A percentile compares a stretch with the other conserved stretches of the same genome.
Conservation (phyloP, 345 rosid genomes). For the Zanthoxylum bungeanum region DNA sequence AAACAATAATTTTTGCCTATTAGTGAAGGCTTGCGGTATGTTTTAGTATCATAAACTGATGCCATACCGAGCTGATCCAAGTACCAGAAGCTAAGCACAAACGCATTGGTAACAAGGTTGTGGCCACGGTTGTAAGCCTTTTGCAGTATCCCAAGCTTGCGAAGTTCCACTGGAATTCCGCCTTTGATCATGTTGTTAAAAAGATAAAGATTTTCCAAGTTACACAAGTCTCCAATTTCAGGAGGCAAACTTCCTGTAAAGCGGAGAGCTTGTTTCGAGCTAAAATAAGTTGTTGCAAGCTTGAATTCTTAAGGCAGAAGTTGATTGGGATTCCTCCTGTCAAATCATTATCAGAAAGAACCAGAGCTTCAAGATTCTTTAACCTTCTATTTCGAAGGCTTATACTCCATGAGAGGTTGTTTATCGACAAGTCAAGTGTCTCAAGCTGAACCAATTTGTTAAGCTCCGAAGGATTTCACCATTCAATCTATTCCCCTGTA, state of each 20-base stretch:
- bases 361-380: slow-evolving; percentile 44
- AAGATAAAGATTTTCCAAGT: slow-evolving; percentile 49
- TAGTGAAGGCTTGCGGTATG: no score
- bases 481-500: slow-evolving; percentile 50
- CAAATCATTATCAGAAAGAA: slow-evolving; percentile 49
- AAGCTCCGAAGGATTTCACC: slow-evolving; percentile 61
- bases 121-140: no score
- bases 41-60: no score
- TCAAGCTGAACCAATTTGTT: slow-evolving; percentile 47
- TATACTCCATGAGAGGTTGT: slow-evolving; percentile 62
- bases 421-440: slow-evolving; percentile 59
- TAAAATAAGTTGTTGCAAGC: slow-evolving; percentile 46
- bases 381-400: slow-evolving; percentile 33
- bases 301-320: slow-evolving; percentile 52
- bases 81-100: no score
- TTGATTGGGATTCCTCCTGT: slow-evolving; percentile 50
- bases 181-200: slow-evolving; percentile 67
- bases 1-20: no score
- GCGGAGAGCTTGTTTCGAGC: slow-evolving; percentile 49
- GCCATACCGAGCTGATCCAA: no score
- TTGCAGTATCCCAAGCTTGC: no score
- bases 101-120: no score
- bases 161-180: slow-evolving; percentile 59
- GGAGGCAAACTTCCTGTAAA: slow-evolving; percentile 49
- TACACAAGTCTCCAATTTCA: slow-evolving; percentile 59